A percentile compares a stretch with the other conserved stretches of the same genome.
These are phyloP conservation scores for Penicillium sp. DNA, from an alignment of 2,329 filamentous ascomycete species.

Conservation along the genomic window DNA sequence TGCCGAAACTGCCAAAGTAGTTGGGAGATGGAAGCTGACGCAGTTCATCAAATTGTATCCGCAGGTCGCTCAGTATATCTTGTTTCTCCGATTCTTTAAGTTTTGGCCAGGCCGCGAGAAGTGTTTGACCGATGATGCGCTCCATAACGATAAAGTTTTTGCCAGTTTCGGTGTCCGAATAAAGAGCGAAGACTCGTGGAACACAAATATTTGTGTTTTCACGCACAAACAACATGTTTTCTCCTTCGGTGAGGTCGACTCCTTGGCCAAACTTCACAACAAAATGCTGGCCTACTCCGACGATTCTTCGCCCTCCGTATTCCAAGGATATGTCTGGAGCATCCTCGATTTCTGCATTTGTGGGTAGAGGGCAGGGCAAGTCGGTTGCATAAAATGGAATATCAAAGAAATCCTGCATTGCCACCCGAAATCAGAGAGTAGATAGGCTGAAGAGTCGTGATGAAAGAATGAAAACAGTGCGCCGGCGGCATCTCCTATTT, in stretches of 20 bases:
- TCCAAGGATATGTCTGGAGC: slow-evolving; percentile 12
- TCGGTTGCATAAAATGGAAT: slow-evolving; percentile 18
- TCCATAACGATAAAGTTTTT: slow-evolving; percentile 33
- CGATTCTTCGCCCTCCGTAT: slow-evolving; percentile 18
- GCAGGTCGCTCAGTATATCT: slow-evolving; percentile 16
- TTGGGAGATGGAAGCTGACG: slow-evolving; percentile 23
- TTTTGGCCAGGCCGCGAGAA: slow-evolving; percentile 19
- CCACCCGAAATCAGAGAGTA: no score
- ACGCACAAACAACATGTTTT: slow-evolving; percentile 32
- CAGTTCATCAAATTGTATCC: slow-evolving; percentile 20
- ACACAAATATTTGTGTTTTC: slow-evolving; percentile 23
- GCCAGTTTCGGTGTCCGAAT: slow-evolving; percentile 16
- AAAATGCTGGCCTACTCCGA: slow-evolving; percentile 19
- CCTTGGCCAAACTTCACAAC: slow-evolving; percentile 22
- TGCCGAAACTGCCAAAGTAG: slow-evolving; percentile 27
- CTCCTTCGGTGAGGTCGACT: slow-evolving; percentile 28
- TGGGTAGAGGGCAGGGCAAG: slow-evolving; percentile 21
- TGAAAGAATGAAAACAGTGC: no score
- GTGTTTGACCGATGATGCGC: slow-evolving; percentile 24
- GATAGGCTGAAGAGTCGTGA: no score
- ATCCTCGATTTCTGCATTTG: slow-evolving; percentile 19
- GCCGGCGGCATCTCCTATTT: no score
- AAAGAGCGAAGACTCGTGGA: slow-evolving; percentile 34
- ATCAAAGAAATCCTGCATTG: slow-evolving; percentile 6
- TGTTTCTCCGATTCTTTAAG: slow-evolving; percentile 23